These are phyloP conservation scores for Mycena rebaudengoi DNA, from an alignment of 768 basidiomycete genomes.

Conservation along the genomic window DNA sequence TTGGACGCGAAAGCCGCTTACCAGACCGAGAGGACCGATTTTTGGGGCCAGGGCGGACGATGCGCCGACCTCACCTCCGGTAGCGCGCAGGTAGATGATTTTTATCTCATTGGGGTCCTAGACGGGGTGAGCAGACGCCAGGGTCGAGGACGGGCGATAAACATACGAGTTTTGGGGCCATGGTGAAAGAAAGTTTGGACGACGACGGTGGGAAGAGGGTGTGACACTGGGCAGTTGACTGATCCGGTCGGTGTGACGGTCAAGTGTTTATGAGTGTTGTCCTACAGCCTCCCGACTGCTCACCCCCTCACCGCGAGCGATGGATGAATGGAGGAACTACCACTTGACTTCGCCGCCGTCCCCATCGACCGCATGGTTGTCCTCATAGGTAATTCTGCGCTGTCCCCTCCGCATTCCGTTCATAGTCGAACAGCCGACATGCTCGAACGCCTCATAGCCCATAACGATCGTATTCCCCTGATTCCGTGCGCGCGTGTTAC, in stretches of 20 bases:
- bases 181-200: constrained; percentile 20
- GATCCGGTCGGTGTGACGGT: too few relatives aligned
- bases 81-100: constrained; percentile 98
- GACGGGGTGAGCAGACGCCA: constrained; percentile 2
- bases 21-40: constrained; percentile 99
- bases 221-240: constrained; percentile 66
- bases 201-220: constrained; percentile 23
- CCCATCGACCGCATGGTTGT: constrained; percentile 84
- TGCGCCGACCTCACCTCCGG: constrained; percentile 99
- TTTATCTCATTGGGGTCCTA: constrained; percentile 98
- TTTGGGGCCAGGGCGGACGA: constrained; percentile 98
- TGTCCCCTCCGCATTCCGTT: constrained; percentile 26
- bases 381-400: constrained; percentile 76
- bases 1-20: constrained; percentile 54
- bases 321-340: constrained; percentile 88
- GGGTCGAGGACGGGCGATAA: constrained; percentile 7
- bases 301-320: too few relatives aligned
- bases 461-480: constrained; percentile 96
- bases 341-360: constrained; percentile 85
- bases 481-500: constrained; percentile 66
- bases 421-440: constrained; percentile 76
- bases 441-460: constrained; percentile 92
- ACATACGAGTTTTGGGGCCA: constrained; percentile 68
- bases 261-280: too few relatives aligned
- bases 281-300: too few relatives aligned